Conservation (phyloP, 805 yeast species). For the Wickerhamia fluorescens region DNA sequence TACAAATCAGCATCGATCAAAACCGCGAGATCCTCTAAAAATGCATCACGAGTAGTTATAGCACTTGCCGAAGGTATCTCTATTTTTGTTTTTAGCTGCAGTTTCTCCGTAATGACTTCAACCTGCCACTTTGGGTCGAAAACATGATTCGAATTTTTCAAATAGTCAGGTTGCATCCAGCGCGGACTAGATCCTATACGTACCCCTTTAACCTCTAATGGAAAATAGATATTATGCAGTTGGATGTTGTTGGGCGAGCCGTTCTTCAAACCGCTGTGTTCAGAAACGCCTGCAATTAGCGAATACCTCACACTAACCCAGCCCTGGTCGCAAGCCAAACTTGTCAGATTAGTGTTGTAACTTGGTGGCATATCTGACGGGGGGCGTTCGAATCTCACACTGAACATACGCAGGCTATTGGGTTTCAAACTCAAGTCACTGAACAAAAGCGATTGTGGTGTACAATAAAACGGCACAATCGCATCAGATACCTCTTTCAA, state of each 20-base stretch:
- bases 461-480: constrained; percentile 33
- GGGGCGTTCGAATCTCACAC: constrained; percentile 16
- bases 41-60: constrained; percentile 8
- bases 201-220: constrained; percentile 21
- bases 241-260: not conserved
- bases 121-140: not conserved
- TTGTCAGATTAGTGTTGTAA: constrained; percentile 36
- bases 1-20: constrained; percentile 27
- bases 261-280: constrained; percentile 3
- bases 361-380: constrained; percentile 28
- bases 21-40: constrained; percentile 24
- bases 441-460: constrained; percentile 33
- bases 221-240: constrained; percentile 24
- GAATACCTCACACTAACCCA: constrained; percentile 30
- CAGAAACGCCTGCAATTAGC: constrained; percentile 27
- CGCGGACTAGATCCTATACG: constrained; percentile 19
- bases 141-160: constrained; percentile 9
- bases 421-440: constrained; percentile 20
- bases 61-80: too few relatives aligned
- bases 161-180: constrained; percentile 23
- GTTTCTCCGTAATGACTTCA: not conserved
- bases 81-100: too few relatives aligned
- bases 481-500: constrained; percentile 20
- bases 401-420: constrained; percentile 12
- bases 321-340: constrained; percentile 33